These are phyloP conservation scores for Cladosporium sp. DNA, from an alignment of 2,329 filamentous ascomycete species.

Conservation along the genomic window DNA sequence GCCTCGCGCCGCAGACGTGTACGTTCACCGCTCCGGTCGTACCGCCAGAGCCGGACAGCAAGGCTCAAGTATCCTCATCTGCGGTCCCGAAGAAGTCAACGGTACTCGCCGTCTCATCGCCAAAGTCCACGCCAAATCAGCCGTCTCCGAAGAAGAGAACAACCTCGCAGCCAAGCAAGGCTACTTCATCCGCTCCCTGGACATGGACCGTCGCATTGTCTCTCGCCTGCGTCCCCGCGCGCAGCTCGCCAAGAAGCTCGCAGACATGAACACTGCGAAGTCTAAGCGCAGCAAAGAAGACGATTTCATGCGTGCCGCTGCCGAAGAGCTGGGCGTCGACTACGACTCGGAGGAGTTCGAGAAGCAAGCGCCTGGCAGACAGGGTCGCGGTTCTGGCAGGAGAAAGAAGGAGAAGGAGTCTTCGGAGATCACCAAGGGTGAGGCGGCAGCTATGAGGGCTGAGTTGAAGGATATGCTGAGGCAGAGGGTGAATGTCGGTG, in stretches of 20 bases:
- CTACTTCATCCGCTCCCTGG: constrained; percentile 72
- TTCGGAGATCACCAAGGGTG: constrained; percentile 63
- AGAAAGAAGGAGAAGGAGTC: constrained; percentile 71
- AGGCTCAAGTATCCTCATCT: constrained; percentile 82
- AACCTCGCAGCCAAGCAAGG: constrained; percentile 44
- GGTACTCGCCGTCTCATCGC: constrained; percentile 77
- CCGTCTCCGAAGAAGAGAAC: constrained; percentile 39
- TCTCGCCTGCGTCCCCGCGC: constrained; percentile 71
- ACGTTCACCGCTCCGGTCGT: constrained; percentile 91
- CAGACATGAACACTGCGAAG: constrained; percentile 77
- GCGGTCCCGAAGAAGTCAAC: constrained; percentile 82
- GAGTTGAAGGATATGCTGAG: constrained; percentile 67
- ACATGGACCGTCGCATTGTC: constrained; percentile 76
- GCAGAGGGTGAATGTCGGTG: constrained; percentile 76
- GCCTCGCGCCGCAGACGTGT: constrained; percentile 83
- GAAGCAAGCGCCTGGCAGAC: constrained; percentile 53
- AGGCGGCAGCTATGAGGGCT: constrained; percentile 64
- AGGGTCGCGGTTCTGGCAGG: constrained; percentile 62
- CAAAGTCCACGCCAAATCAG: constrained; percentile 70
- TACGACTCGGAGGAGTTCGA: constrained; percentile 86
- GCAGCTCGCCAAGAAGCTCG: constrained; percentile 77
- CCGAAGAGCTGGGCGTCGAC: constrained; percentile 88
- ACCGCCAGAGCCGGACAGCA: constrained; percentile 77
- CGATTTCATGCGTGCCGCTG: constrained; percentile 75
- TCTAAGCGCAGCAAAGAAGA: constrained; percentile 81